Conservation (phyloP, 2,329 filamentous ascomycete species). For the Apiospora aurea region DNA sequence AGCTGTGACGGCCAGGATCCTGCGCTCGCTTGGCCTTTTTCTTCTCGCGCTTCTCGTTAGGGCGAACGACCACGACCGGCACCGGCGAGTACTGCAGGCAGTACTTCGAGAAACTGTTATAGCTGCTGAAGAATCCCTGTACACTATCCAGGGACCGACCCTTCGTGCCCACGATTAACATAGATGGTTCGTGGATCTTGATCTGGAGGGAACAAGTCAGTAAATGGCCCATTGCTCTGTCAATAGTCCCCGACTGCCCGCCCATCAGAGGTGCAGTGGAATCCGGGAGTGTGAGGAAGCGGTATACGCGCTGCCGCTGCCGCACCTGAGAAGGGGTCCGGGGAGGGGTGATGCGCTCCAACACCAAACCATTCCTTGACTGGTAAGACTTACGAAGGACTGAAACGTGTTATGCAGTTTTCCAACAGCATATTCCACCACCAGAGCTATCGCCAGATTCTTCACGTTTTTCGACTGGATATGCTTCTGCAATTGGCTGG, state of each 20-base stretch:
- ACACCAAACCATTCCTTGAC: background rate
- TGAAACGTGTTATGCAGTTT: conserved; percentile 92
- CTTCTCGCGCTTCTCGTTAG: conserved; percentile 85
- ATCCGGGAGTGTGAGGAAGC: conserved; percentile 25
- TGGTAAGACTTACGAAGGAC: conserved; percentile 70
- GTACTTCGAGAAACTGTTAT: conserved; percentile 91
- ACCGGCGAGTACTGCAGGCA: conserved; percentile 93
- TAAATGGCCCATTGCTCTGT: background rate
- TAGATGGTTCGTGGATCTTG: conserved; percentile 87
- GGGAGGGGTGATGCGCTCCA: background rate
- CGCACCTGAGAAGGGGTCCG: background rate
- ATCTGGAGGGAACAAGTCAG: conserved; percentile 64
- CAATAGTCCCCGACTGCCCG: background rate
- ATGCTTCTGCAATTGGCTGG: conserved; percentile 73
- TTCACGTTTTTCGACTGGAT: conserved; percentile 81
- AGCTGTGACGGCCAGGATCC: conserved; percentile 78
- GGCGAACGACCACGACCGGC: conserved; percentile 89
- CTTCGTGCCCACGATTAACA: conserved; percentile 88
- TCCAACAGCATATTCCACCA: conserved; percentile 87
- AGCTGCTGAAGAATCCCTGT: conserved; percentile 79
- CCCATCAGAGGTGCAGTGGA: background rate
- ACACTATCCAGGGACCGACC: conserved; percentile 86
- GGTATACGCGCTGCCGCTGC: conserved; percentile 19
- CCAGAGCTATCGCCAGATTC: conserved; percentile 83
- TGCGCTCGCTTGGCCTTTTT: conserved; percentile 86